Conservation (phyloP, 352 stramenopile species). For the Phytophthora ohioensis region DNA sequence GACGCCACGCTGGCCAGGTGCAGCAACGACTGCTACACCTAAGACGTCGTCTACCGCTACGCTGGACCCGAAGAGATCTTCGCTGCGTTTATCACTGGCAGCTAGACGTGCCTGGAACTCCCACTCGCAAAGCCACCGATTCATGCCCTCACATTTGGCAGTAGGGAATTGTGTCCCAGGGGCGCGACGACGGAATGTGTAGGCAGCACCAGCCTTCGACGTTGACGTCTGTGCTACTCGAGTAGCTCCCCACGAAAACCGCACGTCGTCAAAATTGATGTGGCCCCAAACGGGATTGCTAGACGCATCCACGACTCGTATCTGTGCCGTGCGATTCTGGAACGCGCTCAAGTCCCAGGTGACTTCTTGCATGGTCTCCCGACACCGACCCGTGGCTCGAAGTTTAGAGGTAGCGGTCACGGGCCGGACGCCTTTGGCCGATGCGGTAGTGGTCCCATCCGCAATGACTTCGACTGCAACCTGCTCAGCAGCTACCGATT, state of each 20-base stretch:
- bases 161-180: slow-evolving; percentile 40
- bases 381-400: slow-evolving; percentile 90
- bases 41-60: slow-evolving; percentile 87
- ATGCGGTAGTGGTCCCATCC: slow-evolving; percentile 8
- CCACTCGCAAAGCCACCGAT: slow-evolving; percentile 83
- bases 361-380: slow-evolving; percentile 90
- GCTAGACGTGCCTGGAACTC: slow-evolving; percentile 89
- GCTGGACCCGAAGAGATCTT: slow-evolving; percentile 87
- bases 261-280: slow-evolving; percentile 97
- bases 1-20: slow-evolving; percentile 74
- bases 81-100: slow-evolving; percentile 89
- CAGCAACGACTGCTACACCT: slow-evolving; percentile 84
- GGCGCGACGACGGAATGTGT: slow-evolving; percentile 81
- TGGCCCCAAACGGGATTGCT: slow-evolving; percentile 92
- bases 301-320: slow-evolving; percentile 95
- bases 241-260: slow-evolving; percentile 89
- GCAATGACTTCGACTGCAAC: slow-evolving; percentile 38
- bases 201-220: slow-evolving; percentile 76
- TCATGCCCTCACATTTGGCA: slow-evolving; percentile 68
- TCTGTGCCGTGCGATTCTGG: slow-evolving; percentile 81
- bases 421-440: slow-evolving; percentile 19
- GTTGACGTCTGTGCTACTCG: slow-evolving; percentile 70
- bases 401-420: slow-evolving; percentile 63
- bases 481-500: slow-evolving; percentile 44
- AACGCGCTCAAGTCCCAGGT: slow-evolving; percentile 91